Evolutionary conservation across 768 basidiomycete genomes (phyloP), one percentile per base, ranked within the genome.

Genomic region (Boletus subparvulus): DNA sequence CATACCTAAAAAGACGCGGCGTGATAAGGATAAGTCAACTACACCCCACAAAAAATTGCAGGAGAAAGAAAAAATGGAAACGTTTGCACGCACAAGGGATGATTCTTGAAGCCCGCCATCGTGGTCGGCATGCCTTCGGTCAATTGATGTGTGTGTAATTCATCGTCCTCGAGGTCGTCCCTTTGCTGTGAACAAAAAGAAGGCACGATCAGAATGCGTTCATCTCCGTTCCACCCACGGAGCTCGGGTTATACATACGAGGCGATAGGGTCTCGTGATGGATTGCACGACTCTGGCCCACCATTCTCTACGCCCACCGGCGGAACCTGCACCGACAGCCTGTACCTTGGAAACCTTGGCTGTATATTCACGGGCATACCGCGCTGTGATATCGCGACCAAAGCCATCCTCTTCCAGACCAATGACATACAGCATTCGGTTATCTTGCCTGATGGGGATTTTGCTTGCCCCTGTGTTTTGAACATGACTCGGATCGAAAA

Each of bases 391-490:
- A 67, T 99, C 97, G 52, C 92, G 81, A 14, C 86, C 93, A 66
- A 84, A 93, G 0, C 91, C 90, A 68, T 99, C 96, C 69, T 98
- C 96, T 71, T 99, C 96, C 41, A 94, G 86, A 2, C 89, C 95
- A 6, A 98, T 70, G 4, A 98, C 97, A 71, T 98, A 99, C 3
- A 90, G 71, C 86, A 99, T 89, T 40, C 92, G 81, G 64, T 98
- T 95, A 62, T 92, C 87, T 45, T 77, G 75, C 45, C 64, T 63
- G 50, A 63, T 57, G 50, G 43, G 9, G 37, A 33, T 14, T 55
- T 50, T 63, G 43, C 42, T 65, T n/a, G 26, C 52, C 14, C 60
- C 59, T 50, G 55, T 58, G 28, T 68, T 56, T 17, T 64, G 61
- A 39, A 57, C 37, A 14, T 77, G 74, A 2, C 81, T 75, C 0